phyloP scores from a whole-genome alignment of 2,329 filamentous ascomycete species.

The Fusarium piperis region DNA sequence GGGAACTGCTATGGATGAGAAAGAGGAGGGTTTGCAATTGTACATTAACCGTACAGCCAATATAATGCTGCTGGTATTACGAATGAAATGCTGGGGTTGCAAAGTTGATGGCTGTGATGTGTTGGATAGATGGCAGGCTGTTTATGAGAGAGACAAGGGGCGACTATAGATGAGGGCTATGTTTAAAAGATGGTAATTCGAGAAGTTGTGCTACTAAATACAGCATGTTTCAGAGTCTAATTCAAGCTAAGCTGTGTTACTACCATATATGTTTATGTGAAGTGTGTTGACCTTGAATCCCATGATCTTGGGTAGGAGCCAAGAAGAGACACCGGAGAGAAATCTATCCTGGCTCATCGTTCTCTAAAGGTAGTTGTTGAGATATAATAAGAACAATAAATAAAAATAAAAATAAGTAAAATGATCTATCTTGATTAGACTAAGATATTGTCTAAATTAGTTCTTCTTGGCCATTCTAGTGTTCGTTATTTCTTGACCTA shows the following conservation, averaged over 20 bases:
- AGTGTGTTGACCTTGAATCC: constrained; percentile 1
- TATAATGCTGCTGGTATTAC: constrained; percentile 32
- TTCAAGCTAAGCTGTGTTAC: no score
- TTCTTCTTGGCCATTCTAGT: not conserved
- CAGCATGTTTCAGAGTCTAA: no score
- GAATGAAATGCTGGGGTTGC: not conserved
- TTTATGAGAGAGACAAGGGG: no score
- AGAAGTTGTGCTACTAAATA: no score
- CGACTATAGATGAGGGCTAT: no score
- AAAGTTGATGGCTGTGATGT: no score
- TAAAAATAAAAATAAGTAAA: not conserved
- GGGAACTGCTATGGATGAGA: not conserved
- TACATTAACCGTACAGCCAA: constrained; percentile 39
- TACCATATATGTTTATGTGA: no score
- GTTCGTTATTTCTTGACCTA: no score
- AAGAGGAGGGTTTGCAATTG: constrained; percentile 16
- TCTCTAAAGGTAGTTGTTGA: not conserved
- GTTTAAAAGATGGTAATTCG: no score
- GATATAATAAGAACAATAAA: not conserved
- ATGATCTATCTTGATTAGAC: not conserved
- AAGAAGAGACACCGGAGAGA: no score
- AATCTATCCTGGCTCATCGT: not conserved
- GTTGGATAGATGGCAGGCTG: no score
- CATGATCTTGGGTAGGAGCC: constrained; percentile 26
- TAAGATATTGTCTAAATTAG: not conserved